Conservation (phyloP, 352 stramenopile species). For the Pythium coloratum region DNA sequence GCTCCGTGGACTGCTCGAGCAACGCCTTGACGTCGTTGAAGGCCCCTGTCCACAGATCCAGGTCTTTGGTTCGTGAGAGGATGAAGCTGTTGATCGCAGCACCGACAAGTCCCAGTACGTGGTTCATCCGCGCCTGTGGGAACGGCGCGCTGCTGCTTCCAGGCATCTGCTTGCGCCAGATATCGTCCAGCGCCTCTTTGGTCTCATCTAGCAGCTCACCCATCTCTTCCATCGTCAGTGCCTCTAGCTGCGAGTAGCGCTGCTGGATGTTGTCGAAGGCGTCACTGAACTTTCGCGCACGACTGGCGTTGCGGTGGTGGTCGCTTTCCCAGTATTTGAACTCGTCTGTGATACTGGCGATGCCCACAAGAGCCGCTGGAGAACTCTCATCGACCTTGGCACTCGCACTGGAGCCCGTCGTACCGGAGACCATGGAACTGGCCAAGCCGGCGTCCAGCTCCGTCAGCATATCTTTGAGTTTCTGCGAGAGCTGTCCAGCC, state of each 20-base stretch:
- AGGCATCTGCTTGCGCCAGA: constrained; percentile 82
- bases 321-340: constrained; percentile 84
- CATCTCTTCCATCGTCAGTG: constrained; percentile 78
- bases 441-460: constrained; percentile 73
- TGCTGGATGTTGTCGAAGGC: constrained; percentile 85
- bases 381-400: constrained; percentile 29
- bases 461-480: constrained; percentile 77
- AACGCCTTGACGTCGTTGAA: constrained; percentile 63
- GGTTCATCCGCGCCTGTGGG: constrained; percentile 86
- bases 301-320: constrained; percentile 55
- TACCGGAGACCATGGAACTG: constrained; percentile 26
- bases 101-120: constrained; percentile 84
- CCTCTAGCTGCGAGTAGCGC: constrained; percentile 58
- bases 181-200: constrained; percentile 85
- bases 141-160: constrained; percentile 53
- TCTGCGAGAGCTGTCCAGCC: constrained; percentile 58
- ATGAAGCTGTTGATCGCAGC: constrained; percentile 74
- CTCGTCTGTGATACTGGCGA: constrained; percentile 85
- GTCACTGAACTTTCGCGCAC: constrained; percentile 75
- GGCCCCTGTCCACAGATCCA: constrained; percentile 66
- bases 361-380: constrained; percentile 58
- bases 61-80: constrained; percentile 43
- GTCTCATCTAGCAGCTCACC: constrained; percentile 85
- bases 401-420: constrained; percentile 7
- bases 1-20: constrained; percentile 53